Base-by-base conservation (phyloP, 2,329 filamentous ascomycete genomes). In the Fusarium albosuccineum region DNA sequence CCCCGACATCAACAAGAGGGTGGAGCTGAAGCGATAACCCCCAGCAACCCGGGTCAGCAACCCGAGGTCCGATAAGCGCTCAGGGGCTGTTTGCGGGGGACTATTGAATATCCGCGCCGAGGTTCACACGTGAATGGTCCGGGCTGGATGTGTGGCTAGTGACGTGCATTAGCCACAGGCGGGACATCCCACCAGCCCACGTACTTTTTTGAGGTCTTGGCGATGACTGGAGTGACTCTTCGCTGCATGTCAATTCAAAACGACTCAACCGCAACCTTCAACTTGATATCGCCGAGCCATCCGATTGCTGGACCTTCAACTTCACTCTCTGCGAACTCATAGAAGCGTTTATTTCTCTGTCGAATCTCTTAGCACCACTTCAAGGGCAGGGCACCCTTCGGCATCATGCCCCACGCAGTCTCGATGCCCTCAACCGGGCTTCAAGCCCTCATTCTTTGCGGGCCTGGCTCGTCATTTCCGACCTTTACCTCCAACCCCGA, bases 381-480 rank as follows among this genome's bases (percentile, higher is more conserved):
- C 14, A 53, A 49, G 30, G 27, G 34, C 48, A 64, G 55, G 50
- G 64, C 61, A 57, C 54, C 54, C 55, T 41, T 62, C 64, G 33
- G 59, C 42, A 57, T 67, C 52, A 94, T 94, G 92, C 92, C 92
- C 74, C 92, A 94, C 83, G 91, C 91, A 62, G 86, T 88, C 52
- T 85, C 89, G 27, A 89, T 91, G 82, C 90, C 92, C 72, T 85
- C 90, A 60, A 88, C 91, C 60, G 92, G 92, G 81, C 89, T 96
- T 70, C 92, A 95, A 82, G 92, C 92, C 72, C 81, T 96, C 68
- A 93, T 96, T 60, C 85, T 96, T 50, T 96, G 92, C 76, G 92
- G 92, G 4, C 92, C 92, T 26, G 92, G 92, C 56, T 92, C 91
- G 9, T 94, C 91, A 0, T 91, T 96, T 70, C 89, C 91, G 45